Evolutionary conservation across 73 alveolate genomes (phyloP).

Genomic region (Tetrahymena borealis): DNA sequence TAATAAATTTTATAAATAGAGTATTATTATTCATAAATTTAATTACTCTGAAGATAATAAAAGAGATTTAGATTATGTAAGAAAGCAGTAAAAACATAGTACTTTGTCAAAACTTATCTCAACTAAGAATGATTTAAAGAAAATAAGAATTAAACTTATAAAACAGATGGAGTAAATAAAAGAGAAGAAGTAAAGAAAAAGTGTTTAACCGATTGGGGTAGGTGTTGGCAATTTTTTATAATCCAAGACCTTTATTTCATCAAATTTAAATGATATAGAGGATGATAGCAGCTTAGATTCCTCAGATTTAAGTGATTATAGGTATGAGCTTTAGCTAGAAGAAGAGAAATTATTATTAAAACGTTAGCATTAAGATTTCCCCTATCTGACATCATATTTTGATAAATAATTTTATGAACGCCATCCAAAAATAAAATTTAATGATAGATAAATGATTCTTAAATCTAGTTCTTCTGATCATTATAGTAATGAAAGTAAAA

Average conservation of each 20-base stretch:
- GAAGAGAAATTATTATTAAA: background rate
- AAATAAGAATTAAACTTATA: background rate
- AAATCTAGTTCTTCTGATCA: background rate
- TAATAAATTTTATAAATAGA: background rate
- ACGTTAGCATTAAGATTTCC: background rate
- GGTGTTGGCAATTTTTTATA: background rate
- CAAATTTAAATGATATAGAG: background rate
- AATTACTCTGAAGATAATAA: background rate
- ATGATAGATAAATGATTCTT: background rate
- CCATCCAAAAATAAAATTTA: background rate
- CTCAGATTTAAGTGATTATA: background rate
- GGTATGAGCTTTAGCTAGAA: background rate
- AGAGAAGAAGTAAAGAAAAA: background rate
- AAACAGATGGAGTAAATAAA: background rate
- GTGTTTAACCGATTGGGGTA: background rate
- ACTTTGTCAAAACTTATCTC: background rate
- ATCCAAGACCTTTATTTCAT: background rate
- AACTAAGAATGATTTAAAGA: background rate
- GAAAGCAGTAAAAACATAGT: background rate
- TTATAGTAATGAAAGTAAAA: background rate
- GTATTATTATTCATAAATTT: background rate
- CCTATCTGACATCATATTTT: background rate
- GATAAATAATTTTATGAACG: background rate
- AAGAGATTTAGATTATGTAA: background rate
- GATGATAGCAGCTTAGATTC: background rate